Conservation (phyloP, 345 rosid genomes). For the Euclidium syriacum region DNA sequence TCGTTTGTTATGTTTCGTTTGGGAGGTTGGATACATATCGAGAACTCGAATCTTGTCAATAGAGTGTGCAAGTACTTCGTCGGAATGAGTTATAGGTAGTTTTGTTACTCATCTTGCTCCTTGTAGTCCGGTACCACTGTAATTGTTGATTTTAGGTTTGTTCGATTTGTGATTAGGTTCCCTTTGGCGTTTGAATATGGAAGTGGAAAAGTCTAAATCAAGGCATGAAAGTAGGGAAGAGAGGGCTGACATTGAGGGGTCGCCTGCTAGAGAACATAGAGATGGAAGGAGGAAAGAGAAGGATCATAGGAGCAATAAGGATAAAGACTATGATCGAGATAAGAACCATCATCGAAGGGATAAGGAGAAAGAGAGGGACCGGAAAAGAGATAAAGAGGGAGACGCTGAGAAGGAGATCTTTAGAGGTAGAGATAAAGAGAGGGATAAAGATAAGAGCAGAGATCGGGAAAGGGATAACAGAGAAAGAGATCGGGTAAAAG, state of each 20-base stretch:
- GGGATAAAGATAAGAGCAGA: conserved; percentile 42
- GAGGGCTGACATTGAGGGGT: conserved; percentile 21
- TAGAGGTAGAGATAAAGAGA: conserved; percentile 35
- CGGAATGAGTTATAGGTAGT: neutral
- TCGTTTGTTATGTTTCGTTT: neutral
- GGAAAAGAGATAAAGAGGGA: conserved; percentile 36
- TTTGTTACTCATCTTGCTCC: neutral
- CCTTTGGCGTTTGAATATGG: conserved; percentile 15
- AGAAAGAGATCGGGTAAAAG: conserved; percentile 40
- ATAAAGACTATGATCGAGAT: conserved; percentile 39
- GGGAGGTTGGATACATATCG: neutral
- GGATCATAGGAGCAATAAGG: conserved; percentile 40
- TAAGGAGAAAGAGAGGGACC: conserved; percentile 37
- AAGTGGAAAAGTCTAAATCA: conserved; percentile 24
- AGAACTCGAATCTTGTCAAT: neutral
- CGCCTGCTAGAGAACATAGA: conserved; percentile 30
- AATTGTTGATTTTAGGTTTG: neutral
- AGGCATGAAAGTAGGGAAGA: conserved; percentile 33
- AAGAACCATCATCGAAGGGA: conserved; percentile 42
- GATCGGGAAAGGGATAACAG: conserved; percentile 31
- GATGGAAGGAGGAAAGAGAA: conserved; percentile 46
- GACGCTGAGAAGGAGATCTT: conserved; percentile 35
- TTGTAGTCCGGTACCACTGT: neutral
- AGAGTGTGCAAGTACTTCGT: neutral
- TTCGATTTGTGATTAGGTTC: neutral